Evolutionary conservation across 139 green algal species (phyloP), one percentile per base, ranked within the genome.

Genomic region (Chlamydomonas asymmetrica): DNA sequence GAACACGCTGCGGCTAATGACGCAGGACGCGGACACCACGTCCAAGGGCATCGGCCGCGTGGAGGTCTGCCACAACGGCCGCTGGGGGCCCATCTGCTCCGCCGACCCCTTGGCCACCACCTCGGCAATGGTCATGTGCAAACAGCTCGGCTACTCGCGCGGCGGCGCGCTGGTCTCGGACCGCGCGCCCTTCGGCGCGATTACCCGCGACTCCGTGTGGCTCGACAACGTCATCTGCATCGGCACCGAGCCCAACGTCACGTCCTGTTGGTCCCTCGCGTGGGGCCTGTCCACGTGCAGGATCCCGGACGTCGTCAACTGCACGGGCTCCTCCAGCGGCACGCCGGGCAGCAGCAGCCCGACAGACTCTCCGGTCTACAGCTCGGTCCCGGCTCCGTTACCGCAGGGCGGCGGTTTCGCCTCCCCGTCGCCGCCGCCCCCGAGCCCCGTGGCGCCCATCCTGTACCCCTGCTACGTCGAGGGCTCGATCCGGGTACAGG

Each of bases 271-370:
- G 18, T 4, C 32, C 13, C 65, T 29, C 25, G 38, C 8, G 7
- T 71, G 65, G 65, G 65, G 65, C 43, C 40, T 25, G 18, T 38
- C n/a, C 2, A 43, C 41, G 43, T 71, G 65, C 65, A 39, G 43
- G 38, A 4, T 29, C 29, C 6, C 3, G 31, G 18, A 18, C 13
- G 43, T 41, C 1, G 6, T 60, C 4, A 43, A 71, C 16, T 41
- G 43, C 18, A 43, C 35, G 0, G 65, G 59, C 29, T 2, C 10
- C 0, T 71, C 43, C 65, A 31, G 65, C 16, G n/a, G n/a, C n/a
- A n/a, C n/a, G n/a, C n/a, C n/a, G n/a, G n/a, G n/a, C n/a, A n/a
- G n/a, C n/a, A n/a, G n/a, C n/a, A n/a, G n/a, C n/a, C n/a, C n/a
- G n/a, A n/a, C n/a, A n/a, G n/a, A n/a, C n/a, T n/a, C n/a, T n/a